These are phyloP conservation scores for Suillus subluteus DNA, from an alignment of 768 basidiomycete species.

Conservation along the genomic window DNA sequence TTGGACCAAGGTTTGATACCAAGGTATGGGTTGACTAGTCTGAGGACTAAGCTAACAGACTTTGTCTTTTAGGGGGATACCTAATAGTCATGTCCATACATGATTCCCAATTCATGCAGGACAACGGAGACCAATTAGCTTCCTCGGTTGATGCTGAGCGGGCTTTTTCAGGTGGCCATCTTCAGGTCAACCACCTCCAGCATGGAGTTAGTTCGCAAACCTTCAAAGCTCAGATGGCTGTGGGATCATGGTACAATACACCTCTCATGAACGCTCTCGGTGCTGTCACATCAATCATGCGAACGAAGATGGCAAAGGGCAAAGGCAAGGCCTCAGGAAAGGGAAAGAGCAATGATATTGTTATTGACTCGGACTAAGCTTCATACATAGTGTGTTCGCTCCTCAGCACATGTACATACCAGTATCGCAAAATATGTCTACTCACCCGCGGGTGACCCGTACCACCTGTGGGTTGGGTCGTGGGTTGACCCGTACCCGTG, in stretches of 20 bases:
- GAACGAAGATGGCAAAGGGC: neutral
- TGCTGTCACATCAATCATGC: slow-evolving; percentile 16
- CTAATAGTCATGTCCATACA: no score
- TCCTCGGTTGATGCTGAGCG: slow-evolving; percentile 41
- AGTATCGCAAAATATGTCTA: neutral
- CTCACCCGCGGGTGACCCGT: neutral
- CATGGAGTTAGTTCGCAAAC: slow-evolving; percentile 37
- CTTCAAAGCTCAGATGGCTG: slow-evolving; percentile 36
- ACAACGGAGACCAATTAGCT: slow-evolving; percentile 6
- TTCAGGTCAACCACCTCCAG: slow-evolving; percentile 38
- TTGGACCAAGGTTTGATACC: no score
- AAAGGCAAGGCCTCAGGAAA: neutral
- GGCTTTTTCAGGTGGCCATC: slow-evolving; percentile 37
- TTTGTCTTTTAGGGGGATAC: no score
- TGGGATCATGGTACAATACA: slow-evolving; percentile 35
- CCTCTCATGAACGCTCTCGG: slow-evolving; percentile 19
- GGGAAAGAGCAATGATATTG: neutral
- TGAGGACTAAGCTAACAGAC: no score
- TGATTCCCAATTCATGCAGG: no score
- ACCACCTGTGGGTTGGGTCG: no score
- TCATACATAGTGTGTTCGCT: neutral
- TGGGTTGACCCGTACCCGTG: no score
- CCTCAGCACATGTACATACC: neutral
- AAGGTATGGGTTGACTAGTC: no score
- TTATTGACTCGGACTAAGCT: neutral